Conservation (phyloP, 2,329 filamentous ascomycete species). For the Fusarium subglutinans region DNA sequence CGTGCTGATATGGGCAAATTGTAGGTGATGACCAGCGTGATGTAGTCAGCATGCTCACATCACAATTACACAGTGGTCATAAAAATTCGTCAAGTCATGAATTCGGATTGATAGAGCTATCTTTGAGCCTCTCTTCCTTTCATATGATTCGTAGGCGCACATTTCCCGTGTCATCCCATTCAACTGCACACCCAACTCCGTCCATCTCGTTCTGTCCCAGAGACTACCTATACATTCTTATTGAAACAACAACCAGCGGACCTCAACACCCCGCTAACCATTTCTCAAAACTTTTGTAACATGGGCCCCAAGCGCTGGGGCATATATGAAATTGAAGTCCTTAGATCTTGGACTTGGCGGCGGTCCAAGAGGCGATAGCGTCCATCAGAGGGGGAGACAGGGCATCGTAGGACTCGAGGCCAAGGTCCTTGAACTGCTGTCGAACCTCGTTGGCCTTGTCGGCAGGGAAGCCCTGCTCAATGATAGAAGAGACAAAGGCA, state of each 20-base stretch:
- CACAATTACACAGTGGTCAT: not conserved
- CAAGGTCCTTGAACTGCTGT: conserved; percentile 60
- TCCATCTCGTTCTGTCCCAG: not conserved
- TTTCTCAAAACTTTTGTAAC: conserved; percentile 23
- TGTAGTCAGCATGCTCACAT: not conserved
- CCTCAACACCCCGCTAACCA: conserved; percentile 14
- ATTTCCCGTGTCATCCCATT: not conserved
- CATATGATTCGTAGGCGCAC: conserved; percentile 7
- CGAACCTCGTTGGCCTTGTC: conserved; percentile 64
- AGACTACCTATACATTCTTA: conserved; percentile 3
- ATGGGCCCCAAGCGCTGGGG: not conserved
- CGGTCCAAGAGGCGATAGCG: conserved; percentile 64
- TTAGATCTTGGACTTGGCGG: conserved; percentile 52
- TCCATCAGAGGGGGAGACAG: conserved; percentile 73
- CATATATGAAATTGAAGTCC: not conserved
- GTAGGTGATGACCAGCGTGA: not conserved
- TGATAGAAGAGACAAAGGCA: conserved; percentile 73
- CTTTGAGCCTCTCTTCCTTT: conserved; percentile 10
- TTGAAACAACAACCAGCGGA: conserved; percentile 15
- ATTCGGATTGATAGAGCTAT: conserved; percentile 21
- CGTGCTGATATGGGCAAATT: not conserved
- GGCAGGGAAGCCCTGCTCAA: conserved; percentile 72
- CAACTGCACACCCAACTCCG: conserved; percentile 25
- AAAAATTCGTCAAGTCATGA: conserved; percentile 2
- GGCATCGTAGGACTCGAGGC: conserved; percentile 70